These are phyloP conservation scores for Haematococcus sp. DNA, from an alignment of 139 green algal genomes.

Conservation along the genomic window DNA sequence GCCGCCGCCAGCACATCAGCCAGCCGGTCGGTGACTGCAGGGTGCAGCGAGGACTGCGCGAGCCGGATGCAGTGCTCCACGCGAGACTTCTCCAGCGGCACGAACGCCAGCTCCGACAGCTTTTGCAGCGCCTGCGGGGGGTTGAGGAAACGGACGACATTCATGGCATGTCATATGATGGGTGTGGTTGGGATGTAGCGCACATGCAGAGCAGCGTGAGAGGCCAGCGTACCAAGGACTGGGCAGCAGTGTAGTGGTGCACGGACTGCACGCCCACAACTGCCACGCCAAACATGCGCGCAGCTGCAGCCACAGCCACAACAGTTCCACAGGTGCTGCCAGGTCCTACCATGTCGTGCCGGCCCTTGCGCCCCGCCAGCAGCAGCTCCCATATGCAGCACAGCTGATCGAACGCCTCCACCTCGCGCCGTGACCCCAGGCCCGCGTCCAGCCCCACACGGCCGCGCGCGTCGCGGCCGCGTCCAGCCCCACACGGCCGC, in stretches of 20 bases:
- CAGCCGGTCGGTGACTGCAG: constrained; percentile 34
- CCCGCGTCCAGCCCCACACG: constrained; percentile 3
- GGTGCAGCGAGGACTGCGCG: constrained; percentile 26
- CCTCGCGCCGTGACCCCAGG: constrained; percentile 19
- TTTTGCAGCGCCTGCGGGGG: constrained; percentile 31
- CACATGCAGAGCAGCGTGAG: no score
- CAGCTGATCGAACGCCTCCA: constrained; percentile 44
- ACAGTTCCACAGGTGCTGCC: not conserved
- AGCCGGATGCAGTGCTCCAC: constrained; percentile 31
- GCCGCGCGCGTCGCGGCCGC: constrained; percentile 8
- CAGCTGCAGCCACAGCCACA: no score
- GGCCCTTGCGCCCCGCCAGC: constrained; percentile 20
- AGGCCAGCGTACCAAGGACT: not conserved
- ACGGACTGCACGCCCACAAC: no score
- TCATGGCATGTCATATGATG: no score
- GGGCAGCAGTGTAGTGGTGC: not conserved
- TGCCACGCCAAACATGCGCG: no score
- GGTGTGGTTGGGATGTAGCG: no score
- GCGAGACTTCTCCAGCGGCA: constrained; percentile 34
- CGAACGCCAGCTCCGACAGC: constrained; percentile 36
- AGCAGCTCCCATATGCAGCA: constrained; percentile 31
- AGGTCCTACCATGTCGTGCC: constrained; percentile 29
- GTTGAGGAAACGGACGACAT: no score
- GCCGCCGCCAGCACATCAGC: constrained; percentile 29
- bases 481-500: not conserved